These are phyloP conservation scores for Wilcoxina mikolae DNA, from an alignment of 495 filamentous ascomycete species.

Conservation along the genomic window DNA sequence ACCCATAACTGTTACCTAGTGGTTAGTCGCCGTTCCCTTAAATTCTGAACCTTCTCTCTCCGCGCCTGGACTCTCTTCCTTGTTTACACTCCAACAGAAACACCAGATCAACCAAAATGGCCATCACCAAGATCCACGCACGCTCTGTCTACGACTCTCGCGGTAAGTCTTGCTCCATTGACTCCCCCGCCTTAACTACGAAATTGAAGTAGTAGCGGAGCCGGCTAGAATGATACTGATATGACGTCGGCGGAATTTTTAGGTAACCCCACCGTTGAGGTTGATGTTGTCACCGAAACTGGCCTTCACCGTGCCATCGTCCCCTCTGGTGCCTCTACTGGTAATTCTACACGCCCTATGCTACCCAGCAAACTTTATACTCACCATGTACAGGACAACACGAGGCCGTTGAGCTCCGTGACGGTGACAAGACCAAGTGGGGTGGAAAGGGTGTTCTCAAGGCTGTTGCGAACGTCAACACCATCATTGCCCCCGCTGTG, in stretches of 20 bases:
- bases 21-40: slow-evolving; percentile 20
- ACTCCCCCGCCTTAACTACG: too few relatives aligned
- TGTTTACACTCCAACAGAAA: slow-evolving; percentile 23
- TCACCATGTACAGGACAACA: slow-evolving; percentile 55
- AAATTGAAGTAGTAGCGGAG: not conserved
- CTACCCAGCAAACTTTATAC: not conserved
- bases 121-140: slow-evolving; percentile 96
- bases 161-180: slow-evolving; percentile 45
- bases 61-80: slow-evolving; percentile 3
- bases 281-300: slow-evolving; percentile 79
- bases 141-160: slow-evolving; percentile 99
- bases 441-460: slow-evolving; percentile 90
- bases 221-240: too few relatives aligned
- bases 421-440: slow-evolving; percentile 97
- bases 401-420: slow-evolving; percentile 96
- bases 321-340: slow-evolving; percentile 92
- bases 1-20: slow-evolving; percentile 19
- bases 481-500: slow-evolving; percentile 72
- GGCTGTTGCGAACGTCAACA: slow-evolving; percentile 94
- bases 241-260: too few relatives aligned
- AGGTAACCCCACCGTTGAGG: slow-evolving; percentile 41
- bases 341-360: slow-evolving; percentile 35
- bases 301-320: slow-evolving; percentile 98
- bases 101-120: slow-evolving; percentile 40
- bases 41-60: slow-evolving; percentile 7